Conservation (phyloP, 2,329 filamentous ascomycete genomes). For the Cyclaneusma minus region DNA sequence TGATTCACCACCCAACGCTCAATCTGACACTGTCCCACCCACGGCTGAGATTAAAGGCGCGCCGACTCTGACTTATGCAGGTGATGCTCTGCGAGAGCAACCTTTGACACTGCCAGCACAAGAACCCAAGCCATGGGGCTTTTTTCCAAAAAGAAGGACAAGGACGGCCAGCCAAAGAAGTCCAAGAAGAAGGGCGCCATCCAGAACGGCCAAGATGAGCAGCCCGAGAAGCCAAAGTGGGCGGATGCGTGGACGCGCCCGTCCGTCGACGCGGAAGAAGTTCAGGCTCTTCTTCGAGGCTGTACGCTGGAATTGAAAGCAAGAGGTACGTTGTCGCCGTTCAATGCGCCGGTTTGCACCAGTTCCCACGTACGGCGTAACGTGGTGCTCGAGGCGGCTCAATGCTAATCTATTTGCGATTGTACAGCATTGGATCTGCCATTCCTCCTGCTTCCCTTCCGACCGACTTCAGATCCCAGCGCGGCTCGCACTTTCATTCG, state of each 20-base stretch:
- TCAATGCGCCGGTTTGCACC: slow-evolving; percentile 8
- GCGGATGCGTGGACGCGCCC: slow-evolving; percentile 77
- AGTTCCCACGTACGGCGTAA: neutral
- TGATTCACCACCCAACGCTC: too few relatives aligned
- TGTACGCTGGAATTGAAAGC: slow-evolving; percentile 89
- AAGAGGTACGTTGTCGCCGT: slow-evolving; percentile 49
- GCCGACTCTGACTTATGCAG: too few relatives aligned
- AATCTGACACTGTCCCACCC: too few relatives aligned
- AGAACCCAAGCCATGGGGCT: too few relatives aligned
- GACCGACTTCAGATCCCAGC: slow-evolving; percentile 82
- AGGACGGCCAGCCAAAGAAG: slow-evolving; percentile 43
- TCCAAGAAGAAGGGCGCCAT: slow-evolving; percentile 50
- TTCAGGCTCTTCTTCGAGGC: slow-evolving; percentile 69
- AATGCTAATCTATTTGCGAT: neutral
- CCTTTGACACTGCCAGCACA: too few relatives aligned
- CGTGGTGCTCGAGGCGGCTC: neutral
- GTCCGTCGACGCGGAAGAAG: slow-evolving; percentile 74
- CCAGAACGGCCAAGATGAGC: slow-evolving; percentile 31
- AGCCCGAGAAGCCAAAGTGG: slow-evolving; percentile 61
- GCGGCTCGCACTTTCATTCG: slow-evolving; percentile 84
- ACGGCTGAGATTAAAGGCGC: too few relatives aligned
- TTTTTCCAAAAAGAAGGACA: slow-evolving; percentile 56
- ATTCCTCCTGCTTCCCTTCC: slow-evolving; percentile 86
- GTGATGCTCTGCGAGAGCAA: too few relatives aligned
- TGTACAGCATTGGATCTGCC: slow-evolving; percentile 67